These are phyloP conservation scores for Rutstroemia sp. DNA, from an alignment of 2,329 filamentous ascomycete genomes.

Conservation along the genomic window DNA sequence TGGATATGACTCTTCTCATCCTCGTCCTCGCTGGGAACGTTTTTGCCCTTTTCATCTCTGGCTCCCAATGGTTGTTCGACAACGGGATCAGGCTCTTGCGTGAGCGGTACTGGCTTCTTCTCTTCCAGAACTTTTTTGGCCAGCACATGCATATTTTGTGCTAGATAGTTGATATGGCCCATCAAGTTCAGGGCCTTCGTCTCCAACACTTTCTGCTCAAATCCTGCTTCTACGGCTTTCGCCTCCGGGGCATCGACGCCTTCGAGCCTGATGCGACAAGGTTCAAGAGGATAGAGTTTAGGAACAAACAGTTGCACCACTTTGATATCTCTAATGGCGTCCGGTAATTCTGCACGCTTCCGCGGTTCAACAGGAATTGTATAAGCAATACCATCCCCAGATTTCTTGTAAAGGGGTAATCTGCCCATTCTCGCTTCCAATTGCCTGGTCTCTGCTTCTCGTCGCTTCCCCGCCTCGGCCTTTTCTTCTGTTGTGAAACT, in stretches of 20 bases:
- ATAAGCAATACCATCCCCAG: conserved; percentile 62
- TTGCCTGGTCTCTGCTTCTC: conserved; percentile 61
- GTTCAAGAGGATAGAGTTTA: conserved; percentile 62
- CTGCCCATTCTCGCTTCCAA: conserved; percentile 69
- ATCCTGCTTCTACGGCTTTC: conserved; percentile 56
- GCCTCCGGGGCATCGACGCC: conserved; percentile 54
- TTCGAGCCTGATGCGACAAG: conserved; percentile 57
- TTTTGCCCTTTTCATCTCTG: conserved; percentile 7
- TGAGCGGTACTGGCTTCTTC: conserved; percentile 6
- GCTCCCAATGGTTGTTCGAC: background rate
- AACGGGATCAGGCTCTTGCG: conserved; percentile 5
- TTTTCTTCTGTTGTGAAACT: conserved; percentile 52
- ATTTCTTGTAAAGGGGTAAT: conserved; percentile 58
- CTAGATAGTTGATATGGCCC: conserved; percentile 67
- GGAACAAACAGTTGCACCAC: conserved; percentile 64
- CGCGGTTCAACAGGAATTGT: conserved; percentile 63
- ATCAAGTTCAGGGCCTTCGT: conserved; percentile 57
- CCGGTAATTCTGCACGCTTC: conserved; percentile 52
- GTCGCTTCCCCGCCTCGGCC: conserved; percentile 51
- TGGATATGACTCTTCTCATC: conserved; percentile 57
- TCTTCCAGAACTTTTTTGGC: conserved; percentile 44
- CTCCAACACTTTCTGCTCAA: conserved; percentile 49
- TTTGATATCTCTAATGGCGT: conserved; percentile 51
- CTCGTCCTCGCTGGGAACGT: conserved; percentile 23
- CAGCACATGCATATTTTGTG: conserved; percentile 62